Conservation (phyloP, 148 eudicot species). For the Vaccinium myrtillus region DNA sequence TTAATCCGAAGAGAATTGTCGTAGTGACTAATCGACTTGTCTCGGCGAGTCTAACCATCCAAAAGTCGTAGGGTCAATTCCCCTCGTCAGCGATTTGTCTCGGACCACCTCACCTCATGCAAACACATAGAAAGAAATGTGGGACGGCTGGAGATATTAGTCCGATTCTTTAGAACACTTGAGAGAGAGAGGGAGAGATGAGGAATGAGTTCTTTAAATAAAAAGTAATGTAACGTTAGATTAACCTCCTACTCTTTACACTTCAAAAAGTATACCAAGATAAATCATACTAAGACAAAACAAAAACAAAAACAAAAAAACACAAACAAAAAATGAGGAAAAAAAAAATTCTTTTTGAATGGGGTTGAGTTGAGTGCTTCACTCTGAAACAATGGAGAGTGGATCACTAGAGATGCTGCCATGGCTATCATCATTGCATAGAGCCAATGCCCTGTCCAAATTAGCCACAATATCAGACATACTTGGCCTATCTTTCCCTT, state of each 20-base stretch:
- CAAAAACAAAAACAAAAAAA: slow-evolving; percentile 5
- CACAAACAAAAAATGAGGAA: background rate
- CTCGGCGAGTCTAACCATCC: too few species aligned
- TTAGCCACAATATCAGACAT: slow-evolving; percentile 87
- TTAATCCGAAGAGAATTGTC: too few species aligned
- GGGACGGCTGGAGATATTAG: too few species aligned
- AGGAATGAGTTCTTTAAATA: background rate
- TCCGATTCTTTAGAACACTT: too few species aligned
- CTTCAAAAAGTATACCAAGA: background rate
- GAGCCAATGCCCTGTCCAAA: slow-evolving; percentile 71
- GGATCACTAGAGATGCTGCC: slow-evolving; percentile 78
- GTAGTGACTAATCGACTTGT: too few species aligned
- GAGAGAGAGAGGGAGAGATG: background rate
- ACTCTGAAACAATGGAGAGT: slow-evolving; percentile 72
- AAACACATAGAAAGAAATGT: too few species aligned
- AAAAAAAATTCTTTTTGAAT: background rate
- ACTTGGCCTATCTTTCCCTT: slow-evolving; percentile 85
- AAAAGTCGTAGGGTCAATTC: too few species aligned
- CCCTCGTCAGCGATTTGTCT: too few species aligned
- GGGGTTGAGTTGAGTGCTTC: slow-evolving; percentile 10
- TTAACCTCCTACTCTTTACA: slow-evolving; percentile 19
- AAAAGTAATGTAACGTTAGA: slow-evolving; percentile 18
- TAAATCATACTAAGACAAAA: background rate
- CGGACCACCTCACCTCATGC: too few species aligned
- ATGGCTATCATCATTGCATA: slow-evolving; percentile 62